Percentiles rank a stretch among this genome's conserved stretches.
These are phyloP conservation scores for Hypericum perforatum DNA, from an alignment of 345 rosid species.

Conservation along the genomic window DNA sequence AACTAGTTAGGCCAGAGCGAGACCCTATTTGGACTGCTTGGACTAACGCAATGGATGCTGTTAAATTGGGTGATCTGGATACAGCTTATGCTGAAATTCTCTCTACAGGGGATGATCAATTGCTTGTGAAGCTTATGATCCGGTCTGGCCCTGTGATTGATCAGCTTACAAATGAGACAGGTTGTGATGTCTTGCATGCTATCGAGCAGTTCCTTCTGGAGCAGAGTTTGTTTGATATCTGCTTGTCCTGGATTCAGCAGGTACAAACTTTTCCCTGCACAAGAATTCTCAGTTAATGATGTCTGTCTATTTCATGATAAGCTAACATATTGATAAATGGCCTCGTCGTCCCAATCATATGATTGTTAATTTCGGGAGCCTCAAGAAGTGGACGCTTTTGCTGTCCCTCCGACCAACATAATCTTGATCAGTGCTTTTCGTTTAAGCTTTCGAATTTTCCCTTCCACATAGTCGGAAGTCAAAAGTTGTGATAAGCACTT, in stretches of 20 bases:
- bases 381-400: too few species aligned
- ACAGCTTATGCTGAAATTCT: constrained; percentile 79
- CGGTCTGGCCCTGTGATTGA: constrained; percentile 81
- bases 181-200: constrained; percentile 61
- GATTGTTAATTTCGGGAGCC: too few species aligned
- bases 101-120: constrained; percentile 70
- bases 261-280: constrained; percentile 24
- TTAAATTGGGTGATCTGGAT: constrained; percentile 79
- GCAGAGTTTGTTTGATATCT: constrained; percentile 66
- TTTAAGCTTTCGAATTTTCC: too few species aligned
- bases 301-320: background rate
- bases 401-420: too few species aligned
- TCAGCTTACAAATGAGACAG: constrained; percentile 76
- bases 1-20: constrained; percentile 53
- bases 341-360: too few species aligned
- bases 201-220: constrained; percentile 71
- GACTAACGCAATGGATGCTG: constrained; percentile 91
- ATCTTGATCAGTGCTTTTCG: too few species aligned
- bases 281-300: background rate
- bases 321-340: too few species aligned
- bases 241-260: constrained; percentile 98
- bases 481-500: too few species aligned
- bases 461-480: too few species aligned
- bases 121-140: constrained; percentile 93
- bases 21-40: constrained; percentile 85